A percentile compares a stretch with the other conserved stretches of the same genome.
Conservation (phyloP, 306 rosid genomes). For the Malus domestica region DNA sequence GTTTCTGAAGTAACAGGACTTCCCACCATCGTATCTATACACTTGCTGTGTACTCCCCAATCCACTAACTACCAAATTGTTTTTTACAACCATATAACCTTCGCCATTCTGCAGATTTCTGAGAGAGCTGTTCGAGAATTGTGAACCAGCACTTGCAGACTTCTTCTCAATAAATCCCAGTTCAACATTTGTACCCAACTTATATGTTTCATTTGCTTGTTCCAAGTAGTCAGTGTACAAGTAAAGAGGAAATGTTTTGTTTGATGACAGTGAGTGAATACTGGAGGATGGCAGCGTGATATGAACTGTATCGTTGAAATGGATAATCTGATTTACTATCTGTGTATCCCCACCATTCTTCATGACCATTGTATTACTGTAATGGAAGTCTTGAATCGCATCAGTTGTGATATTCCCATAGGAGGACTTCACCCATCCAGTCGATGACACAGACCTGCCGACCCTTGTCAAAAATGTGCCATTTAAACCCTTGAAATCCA, state of each 20-base stretch:
- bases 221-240: conserved; percentile 29
- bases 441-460: conserved; percentile 43
- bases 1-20: conserved; percentile 60
- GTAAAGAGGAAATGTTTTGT: conserved; percentile 42
- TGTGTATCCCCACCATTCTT: conserved; percentile 44
- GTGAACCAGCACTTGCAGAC: conserved; percentile 18
- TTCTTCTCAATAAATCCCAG: conserved; percentile 50
- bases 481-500: conserved; percentile 49
- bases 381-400: conserved; percentile 44
- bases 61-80: conserved; percentile 50
- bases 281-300: conserved; percentile 24
- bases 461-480: conserved; percentile 57
- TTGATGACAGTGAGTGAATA: conserved; percentile 23
- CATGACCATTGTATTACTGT: conserved; percentile 46
- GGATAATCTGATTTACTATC: conserved; percentile 51
- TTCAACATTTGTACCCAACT: conserved; percentile 35
- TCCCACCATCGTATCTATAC: conserved; percentile 37
- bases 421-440: conserved; percentile 77
- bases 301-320: conserved; percentile 34
- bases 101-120: conserved; percentile 62
- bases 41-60: conserved; percentile 62
- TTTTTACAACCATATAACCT: conserved; percentile 47
- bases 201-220: conserved; percentile 23
- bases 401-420: conserved; percentile 57
- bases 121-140: conserved; percentile 42